Evolutionary conservation across 306 rosid species (phyloP).

Genomic region (Neltuma alba): DNA sequence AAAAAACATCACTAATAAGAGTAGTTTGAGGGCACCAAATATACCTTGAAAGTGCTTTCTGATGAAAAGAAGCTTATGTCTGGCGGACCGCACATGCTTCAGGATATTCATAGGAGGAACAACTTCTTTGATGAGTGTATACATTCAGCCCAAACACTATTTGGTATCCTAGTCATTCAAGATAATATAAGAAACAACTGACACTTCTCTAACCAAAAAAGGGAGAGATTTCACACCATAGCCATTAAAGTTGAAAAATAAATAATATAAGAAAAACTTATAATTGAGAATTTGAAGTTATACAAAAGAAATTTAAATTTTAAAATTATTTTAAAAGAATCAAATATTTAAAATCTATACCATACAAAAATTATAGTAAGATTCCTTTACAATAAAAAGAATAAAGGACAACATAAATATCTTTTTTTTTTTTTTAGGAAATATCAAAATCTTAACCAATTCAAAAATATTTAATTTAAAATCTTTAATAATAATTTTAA

Average conservation of each 20-base stretch:
- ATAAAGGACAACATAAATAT: neutral
- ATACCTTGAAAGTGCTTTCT: constrained; percentile 55
- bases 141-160: constrained; percentile 7
- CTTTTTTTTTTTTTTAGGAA: too few relatives aligned
- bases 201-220: neutral
- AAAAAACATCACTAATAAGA: neutral
- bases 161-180: constrained; percentile 22
- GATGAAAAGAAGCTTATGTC: constrained; percentile 31
- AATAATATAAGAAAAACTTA: too few relatives aligned
- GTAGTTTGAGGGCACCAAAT: neutral
- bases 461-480: too few relatives aligned
- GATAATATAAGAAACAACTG: constrained; percentile 14
- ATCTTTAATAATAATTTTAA: too few relatives aligned
- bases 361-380: neutral
- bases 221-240: constrained; percentile 15
- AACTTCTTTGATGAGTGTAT: constrained; percentile 28
- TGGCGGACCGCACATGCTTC: constrained; percentile 40
- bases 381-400: neutral
- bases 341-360: neutral
- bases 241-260: neutral
- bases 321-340: too few relatives aligned
- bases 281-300: too few relatives aligned
- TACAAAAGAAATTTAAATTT: too few relatives aligned
- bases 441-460: neutral
- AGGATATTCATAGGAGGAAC: constrained; percentile 50